Conservation (phyloP, 441 rosid species). For the Metrosideros polymorpha region DNA sequence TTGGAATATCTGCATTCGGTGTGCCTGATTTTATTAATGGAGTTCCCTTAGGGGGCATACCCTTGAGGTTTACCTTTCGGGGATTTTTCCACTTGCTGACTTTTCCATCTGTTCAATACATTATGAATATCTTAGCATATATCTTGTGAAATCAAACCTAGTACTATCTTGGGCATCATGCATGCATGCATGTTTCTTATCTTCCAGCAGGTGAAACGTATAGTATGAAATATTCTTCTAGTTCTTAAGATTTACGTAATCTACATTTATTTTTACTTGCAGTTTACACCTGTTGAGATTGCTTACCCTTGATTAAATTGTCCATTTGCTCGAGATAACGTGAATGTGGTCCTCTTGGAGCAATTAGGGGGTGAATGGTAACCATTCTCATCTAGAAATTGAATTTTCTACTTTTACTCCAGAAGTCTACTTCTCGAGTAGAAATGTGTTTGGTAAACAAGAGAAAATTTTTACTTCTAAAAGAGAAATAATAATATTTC, state of each 20-base stretch:
- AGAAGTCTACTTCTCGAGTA: no score
- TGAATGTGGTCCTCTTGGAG: not conserved
- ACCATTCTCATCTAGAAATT: no score
- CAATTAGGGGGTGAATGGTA: no score
- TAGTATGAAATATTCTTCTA: not conserved
- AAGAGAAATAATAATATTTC: no score
- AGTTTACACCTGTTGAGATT: not conserved
- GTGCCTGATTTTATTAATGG: not conserved
- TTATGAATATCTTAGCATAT: not conserved
- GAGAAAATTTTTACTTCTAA: no score
- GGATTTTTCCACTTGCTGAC: not conserved
- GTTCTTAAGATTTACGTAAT: not conserved
- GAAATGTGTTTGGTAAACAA: no score
- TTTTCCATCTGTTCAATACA: not conserved
- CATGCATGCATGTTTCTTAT: not conserved
- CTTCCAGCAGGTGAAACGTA: not conserved
- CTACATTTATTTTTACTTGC: not conserved
- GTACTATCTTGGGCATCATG: not conserved
- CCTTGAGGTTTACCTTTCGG: not conserved
- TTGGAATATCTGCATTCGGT: not conserved
- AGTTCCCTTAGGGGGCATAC: not conserved
- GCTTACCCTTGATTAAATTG: not conserved
- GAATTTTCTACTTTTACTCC: no score
- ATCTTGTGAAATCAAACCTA: not conserved
- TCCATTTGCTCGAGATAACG: not conserved